phyloP scores from a whole-genome alignment of 129 eudicot genomes.

The Pseudognaphalium luteoalbum region DNA sequence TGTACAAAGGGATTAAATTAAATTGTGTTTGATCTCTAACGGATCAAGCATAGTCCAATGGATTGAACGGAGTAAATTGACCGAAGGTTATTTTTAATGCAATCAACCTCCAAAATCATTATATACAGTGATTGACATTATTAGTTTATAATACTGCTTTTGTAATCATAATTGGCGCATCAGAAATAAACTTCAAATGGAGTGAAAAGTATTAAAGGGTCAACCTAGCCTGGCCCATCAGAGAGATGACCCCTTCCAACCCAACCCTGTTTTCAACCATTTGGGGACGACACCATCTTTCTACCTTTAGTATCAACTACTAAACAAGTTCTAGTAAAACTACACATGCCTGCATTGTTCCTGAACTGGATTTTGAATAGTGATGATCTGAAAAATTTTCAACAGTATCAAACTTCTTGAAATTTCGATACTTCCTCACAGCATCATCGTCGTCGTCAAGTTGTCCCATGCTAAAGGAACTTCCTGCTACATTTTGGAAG shows the following conservation, averaged over 20 bases:
- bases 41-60: not conserved
- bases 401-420: conserved; percentile 74
- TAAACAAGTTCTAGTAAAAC: not conserved
- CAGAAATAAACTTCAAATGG: not conserved
- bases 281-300: not conserved
- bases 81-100: not conserved
- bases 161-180: not conserved
- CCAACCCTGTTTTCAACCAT: not conserved
- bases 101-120: not conserved
- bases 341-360: conserved; percentile 46
- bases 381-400: conserved; percentile 70
- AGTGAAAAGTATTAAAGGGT: not conserved
- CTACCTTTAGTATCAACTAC: not conserved
- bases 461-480: not conserved
- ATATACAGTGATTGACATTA: not conserved
- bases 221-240: conserved; percentile 1
- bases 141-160: not conserved
- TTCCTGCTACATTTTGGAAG: not conserved
- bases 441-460: conserved; percentile 39
- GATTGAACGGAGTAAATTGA: not conserved
- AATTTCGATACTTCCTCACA: conserved; percentile 38
- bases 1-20: not conserved
- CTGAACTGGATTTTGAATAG: conserved; percentile 33
- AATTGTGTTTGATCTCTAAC: not conserved
- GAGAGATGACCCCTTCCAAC: not conserved